Conservation (phyloP, 2,329 filamentous ascomycete genomes). For the Penicillium sp. region DNA sequence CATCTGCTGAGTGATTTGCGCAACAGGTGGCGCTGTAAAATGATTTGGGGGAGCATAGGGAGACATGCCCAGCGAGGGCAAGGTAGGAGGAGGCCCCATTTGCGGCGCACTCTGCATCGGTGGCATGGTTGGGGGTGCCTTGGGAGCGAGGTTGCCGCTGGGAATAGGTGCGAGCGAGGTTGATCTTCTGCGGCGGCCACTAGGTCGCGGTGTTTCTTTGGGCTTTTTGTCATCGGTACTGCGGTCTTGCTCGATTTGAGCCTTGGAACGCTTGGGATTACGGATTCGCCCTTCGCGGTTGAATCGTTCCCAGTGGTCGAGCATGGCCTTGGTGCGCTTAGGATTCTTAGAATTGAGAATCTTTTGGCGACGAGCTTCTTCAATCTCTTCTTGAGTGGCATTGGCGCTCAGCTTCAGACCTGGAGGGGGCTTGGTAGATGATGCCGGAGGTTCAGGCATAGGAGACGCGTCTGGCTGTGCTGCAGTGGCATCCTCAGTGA, state of each 20-base stretch:
- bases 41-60: constrained; percentile 15
- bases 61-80: constrained; percentile 16
- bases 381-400: constrained; percentile 23
- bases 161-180: constrained; percentile 18
- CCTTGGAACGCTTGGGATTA: constrained; percentile 42
- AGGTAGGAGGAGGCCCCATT: constrained; percentile 11
- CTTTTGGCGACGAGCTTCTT: constrained; percentile 34
- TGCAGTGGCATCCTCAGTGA: constrained; percentile 8
- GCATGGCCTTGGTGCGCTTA: constrained; percentile 42
- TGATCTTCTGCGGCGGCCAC: constrained; percentile 25
- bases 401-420: constrained; percentile 9
- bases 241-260: constrained; percentile 41
- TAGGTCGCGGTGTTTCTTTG: constrained; percentile 22
- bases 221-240: constrained; percentile 28
- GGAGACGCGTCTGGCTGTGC: constrained; percentile 14
- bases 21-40: constrained; percentile 10
- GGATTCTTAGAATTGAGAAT: constrained; percentile 43
- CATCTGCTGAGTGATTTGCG: constrained; percentile 15
- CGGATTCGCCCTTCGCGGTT: constrained; percentile 40
- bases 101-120: constrained; percentile 14
- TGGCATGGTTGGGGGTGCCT: constrained; percentile 15
- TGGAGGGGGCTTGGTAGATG: constrained; percentile 8
- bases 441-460: constrained; percentile 10
- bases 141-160: constrained; percentile 19
- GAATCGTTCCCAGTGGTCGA: constrained; percentile 43